Percentiles rank a stretch among this genome's conserved stretches.
Conservation (phyloP, 2,329 filamentous ascomycete genomes). For the Ascochyta pisi region DNA sequence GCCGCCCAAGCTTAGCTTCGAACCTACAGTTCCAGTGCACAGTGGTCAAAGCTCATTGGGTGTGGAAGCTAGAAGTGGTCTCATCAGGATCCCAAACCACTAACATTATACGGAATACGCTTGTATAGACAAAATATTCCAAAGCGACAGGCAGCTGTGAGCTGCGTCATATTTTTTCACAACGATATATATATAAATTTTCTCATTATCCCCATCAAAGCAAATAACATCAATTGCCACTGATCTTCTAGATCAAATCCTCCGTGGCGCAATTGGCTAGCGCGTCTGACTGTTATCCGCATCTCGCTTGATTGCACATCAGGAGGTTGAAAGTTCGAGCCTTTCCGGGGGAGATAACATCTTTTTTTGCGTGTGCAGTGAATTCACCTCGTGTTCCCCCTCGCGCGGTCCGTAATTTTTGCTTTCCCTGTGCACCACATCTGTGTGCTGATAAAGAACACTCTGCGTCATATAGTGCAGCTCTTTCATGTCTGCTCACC, state of each 20-base stretch:
- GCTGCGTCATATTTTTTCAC: too few species aligned
- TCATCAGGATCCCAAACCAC: too few species aligned
- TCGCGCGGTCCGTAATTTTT: not conserved
- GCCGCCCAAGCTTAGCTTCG: not conserved
- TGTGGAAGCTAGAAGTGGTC: too few species aligned
- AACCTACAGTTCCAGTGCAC: not conserved
- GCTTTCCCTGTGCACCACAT: not conserved
- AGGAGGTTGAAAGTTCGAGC: conserved; percentile 25
- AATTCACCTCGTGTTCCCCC: too few species aligned
- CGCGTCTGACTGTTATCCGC: conserved; percentile 64
- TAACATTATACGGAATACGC: too few species aligned
- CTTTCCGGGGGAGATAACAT: conserved; percentile 22
- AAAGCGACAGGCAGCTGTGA: too few species aligned
- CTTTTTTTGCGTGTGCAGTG: not conserved
- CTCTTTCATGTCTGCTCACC: too few species aligned
- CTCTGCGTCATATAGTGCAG: too few species aligned
- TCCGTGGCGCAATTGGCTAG: conserved; percentile 59
- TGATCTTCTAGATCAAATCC: conserved; percentile 23
- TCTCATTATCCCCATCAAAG: not conserved
- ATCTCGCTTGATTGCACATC: conserved; percentile 22
- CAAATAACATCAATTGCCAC: not conserved
- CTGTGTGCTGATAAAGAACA: too few species aligned
- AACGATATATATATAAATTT: too few species aligned
- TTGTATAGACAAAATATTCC: too few species aligned
- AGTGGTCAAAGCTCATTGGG: too few species aligned